Base-by-base conservation (phyloP, 1,139 yeast species). In the Arxiozyma heterogenica region DNA sequence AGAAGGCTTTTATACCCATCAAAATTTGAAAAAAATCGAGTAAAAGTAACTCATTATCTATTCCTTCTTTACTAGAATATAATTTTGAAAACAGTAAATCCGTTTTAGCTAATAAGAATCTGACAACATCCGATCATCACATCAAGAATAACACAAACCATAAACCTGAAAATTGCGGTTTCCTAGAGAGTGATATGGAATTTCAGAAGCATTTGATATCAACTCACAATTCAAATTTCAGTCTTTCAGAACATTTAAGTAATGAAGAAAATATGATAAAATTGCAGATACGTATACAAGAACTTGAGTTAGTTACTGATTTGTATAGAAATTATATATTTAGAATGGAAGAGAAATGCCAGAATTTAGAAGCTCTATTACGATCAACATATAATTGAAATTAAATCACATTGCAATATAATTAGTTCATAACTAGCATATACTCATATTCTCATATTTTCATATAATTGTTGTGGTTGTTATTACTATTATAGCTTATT, bases 231-330 rank as follows among this genome's bases (percentile, higher is more conserved):
- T 17, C 50, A 5, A 9, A 22, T 9, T 17, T 41, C 4, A 41
- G 34, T 22, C 48, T 47, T 8, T 44, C 53, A 7, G 48, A 52
- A 25, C 45, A 53, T 18, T 53, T 65, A 42, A 63, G 57, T 54
- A 64, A 62, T 57, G 67, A 67, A 47, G 79, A 76, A 59, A 83
- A 79, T 58, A 72, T 77, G 18, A 80, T 81, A 25, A 74, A 77
- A 44, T 72, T 89, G 58, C 80, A 81, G 59, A 88, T 95, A 0
- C 75, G 95, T 54, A 87, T 90, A 38, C 82, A 89, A 18, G 98
- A 91, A 67, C 76, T 91, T 57, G 98, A 93, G 68, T 76, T 91
- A 50, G 96, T 91, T 47, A 89, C 90, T 64, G 97, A 91, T 65
- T 75, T 91, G 58, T 87, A 88, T 73, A 79, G 88, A 61, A 81